Evolutionary conservation across 75 land plant genomes (phyloP), one percentile per base, ranked within the genome.

Genomic region (Picea glauca): DNA sequence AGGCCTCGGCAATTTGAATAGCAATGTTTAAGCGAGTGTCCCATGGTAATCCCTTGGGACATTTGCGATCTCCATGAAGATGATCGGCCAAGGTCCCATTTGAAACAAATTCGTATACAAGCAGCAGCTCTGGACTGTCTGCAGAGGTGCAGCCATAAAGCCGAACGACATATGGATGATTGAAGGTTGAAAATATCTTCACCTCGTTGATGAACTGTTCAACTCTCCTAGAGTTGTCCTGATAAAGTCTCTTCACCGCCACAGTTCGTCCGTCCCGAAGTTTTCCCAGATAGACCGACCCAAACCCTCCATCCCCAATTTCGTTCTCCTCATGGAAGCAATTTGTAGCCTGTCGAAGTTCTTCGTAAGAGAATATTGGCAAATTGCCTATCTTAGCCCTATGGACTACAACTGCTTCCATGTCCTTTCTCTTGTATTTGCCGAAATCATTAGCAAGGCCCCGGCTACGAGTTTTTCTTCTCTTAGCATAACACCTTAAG

Each of bases 51-150:
- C 38, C 50, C 54, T 8, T 9, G 1, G 21, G 58, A 20, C n/a
- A 38, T 72, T 23, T 35, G 21, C 17, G 11, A 5, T n/a, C 18
- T 30, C 72, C 81, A 57, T 85, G 81, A 18, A 87, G 78, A 61
- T 87, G 87, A 15, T 84, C 58, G 3, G 56, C 59, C 60, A 87
- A 56, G 9, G 87, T 85, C 12, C 87, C 88, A 54, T 87, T 87
- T 0, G 75, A 33, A 2, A 87, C 80, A 32, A 40, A 87, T 56
- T 87, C 88, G 17, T 84, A 87, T 11, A 87, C 87, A 7, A 87
- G 82, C 43, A 87, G 77, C n/a, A 85, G 63, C 4, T 17, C 59
- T 15, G 68, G 50, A 1, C 77, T 74, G 1, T 78, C 17, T 21
- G 64, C 56, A 14, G 77, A 35, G 32, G 57, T 62, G 75, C 80